A percentile compares a stretch with the other conserved stretches of the same genome.
Conservation (phyloP, 225 moss, liverwort and hornwort genomes). For the Polytrichum commune region DNA sequence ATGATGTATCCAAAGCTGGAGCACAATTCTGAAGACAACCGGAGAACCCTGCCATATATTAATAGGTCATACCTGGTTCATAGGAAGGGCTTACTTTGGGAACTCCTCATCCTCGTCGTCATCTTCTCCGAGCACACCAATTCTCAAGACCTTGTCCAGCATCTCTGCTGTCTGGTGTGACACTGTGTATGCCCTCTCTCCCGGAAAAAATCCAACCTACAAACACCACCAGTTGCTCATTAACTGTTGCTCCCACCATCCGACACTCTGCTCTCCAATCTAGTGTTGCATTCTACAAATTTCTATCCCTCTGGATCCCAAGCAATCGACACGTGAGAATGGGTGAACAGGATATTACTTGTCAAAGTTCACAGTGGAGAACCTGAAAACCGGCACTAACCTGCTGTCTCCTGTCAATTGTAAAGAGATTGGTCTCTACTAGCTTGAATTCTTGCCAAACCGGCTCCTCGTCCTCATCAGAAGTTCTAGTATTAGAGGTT, state of each 20-base stretch:
- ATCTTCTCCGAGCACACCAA: constrained; percentile 94
- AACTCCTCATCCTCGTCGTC: constrained; percentile 78
- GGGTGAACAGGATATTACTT: too few relatives aligned
- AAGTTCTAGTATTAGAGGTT: constrained; percentile 58
- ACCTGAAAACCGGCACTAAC: constrained; percentile 27
- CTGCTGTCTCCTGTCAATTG: constrained; percentile 83
- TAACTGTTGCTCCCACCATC: background rate
- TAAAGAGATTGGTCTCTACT: constrained; percentile 71
- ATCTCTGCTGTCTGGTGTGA: constrained; percentile 96
- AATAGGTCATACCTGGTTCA: constrained; percentile 63
- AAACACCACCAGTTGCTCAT: constrained; percentile 10
- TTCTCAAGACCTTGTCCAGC: constrained; percentile 82
- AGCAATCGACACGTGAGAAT: too few relatives aligned
- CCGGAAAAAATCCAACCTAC: constrained; percentile 85
- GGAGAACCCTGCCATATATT: background rate
- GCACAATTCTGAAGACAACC: background rate
- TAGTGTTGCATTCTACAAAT: too few relatives aligned
- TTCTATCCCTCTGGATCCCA: too few relatives aligned
- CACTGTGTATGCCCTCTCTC: constrained; percentile 61
- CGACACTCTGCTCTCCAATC: background rate
- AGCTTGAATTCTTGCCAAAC: constrained; percentile 87
- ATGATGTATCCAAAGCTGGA: background rate
- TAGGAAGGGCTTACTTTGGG: constrained; percentile 87
- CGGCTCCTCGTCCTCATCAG: constrained; percentile 61
- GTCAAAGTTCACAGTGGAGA: background rate